These are phyloP conservation scores for Lactarius quietus DNA, from an alignment of 768 basidiomycete genomes.

Conservation along the genomic window DNA sequence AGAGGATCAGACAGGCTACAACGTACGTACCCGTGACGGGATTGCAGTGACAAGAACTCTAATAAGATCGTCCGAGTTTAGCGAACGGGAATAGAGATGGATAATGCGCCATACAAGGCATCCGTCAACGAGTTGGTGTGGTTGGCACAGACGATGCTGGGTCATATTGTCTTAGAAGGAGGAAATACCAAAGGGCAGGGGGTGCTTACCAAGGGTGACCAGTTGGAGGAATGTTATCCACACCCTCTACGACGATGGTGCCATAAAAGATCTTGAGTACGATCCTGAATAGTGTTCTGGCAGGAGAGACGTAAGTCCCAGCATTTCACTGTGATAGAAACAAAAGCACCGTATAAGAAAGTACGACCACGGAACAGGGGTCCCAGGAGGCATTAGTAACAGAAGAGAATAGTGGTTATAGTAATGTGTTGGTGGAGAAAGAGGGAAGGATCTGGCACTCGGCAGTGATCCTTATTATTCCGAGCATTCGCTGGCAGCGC, in stretches of 20 bases:
- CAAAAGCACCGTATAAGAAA: slow-evolving; percentile 54
- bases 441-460: background rate
- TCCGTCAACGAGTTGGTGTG: slow-evolving; percentile 86
- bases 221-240: slow-evolving; percentile 61
- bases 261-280: slow-evolving; percentile 92
- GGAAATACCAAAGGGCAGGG: background rate
- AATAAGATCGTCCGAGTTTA: background rate
- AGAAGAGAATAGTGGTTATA: background rate
- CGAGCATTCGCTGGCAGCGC: background rate
- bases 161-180: slow-evolving; percentile 4
- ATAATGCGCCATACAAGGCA: slow-evolving; percentile 57
- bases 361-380: slow-evolving; percentile 61
- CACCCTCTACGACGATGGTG: slow-evolving; percentile 80
- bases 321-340: background rate
- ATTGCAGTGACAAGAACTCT: slow-evolving; percentile 75
- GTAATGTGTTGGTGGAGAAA: background rate
- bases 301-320: slow-evolving; percentile 1
- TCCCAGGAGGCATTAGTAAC: slow-evolving; percentile 37
- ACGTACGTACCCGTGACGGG: slow-evolving; percentile 52
- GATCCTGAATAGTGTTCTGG: slow-evolving; percentile 68
- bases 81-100: background rate
- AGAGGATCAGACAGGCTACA: slow-evolving; percentile 9
- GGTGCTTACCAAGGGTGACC: slow-evolving; percentile 67
- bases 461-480: background rate
- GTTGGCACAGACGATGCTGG: slow-evolving; percentile 80